These are phyloP conservation scores for Fusarium coffeatum DNA, from an alignment of 2,329 filamentous ascomycete genomes.

Conservation along the genomic window DNA sequence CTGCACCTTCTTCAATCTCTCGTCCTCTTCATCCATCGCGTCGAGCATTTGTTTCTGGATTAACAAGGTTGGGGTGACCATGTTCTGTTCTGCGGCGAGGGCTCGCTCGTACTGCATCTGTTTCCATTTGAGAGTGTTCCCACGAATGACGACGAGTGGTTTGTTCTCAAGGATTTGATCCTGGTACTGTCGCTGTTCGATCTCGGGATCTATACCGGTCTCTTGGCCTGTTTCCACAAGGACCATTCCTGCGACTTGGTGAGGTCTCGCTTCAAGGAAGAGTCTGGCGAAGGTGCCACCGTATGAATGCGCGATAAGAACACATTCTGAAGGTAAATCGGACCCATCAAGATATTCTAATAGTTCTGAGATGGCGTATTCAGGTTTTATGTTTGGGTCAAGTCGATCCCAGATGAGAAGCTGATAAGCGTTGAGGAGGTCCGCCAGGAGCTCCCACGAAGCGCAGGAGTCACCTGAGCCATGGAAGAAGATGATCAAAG, in stretches of 20 bases:
- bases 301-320: conserved; percentile 38
- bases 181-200: conserved; percentile 33
- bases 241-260: conserved; percentile 35
- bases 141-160: conserved; percentile 36
- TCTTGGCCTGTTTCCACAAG: conserved; percentile 42
- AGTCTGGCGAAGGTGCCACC: conserved; percentile 35
- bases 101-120: conserved; percentile 30
- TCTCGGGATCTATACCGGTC: conserved; percentile 17
- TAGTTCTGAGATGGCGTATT: not conserved
- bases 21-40: conserved; percentile 33
- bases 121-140: conserved; percentile 37
- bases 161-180: conserved; percentile 19
- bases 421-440: conserved; percentile 11
- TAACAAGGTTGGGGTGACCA: conserved; percentile 1
- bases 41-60: conserved; percentile 30
- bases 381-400: conserved; percentile 6
- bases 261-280: conserved; percentile 26
- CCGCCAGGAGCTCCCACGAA: conserved; percentile 27
- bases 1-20: conserved; percentile 37
- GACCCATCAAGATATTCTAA: not conserved
- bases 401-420: conserved; percentile 33
- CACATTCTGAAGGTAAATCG: not conserved
- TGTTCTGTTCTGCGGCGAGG: not conserved
- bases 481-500: conserved; percentile 38
- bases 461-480: conserved; percentile 38